Conservation (phyloP, 1,139 yeast genomes). For the Candida sp. region DNA sequence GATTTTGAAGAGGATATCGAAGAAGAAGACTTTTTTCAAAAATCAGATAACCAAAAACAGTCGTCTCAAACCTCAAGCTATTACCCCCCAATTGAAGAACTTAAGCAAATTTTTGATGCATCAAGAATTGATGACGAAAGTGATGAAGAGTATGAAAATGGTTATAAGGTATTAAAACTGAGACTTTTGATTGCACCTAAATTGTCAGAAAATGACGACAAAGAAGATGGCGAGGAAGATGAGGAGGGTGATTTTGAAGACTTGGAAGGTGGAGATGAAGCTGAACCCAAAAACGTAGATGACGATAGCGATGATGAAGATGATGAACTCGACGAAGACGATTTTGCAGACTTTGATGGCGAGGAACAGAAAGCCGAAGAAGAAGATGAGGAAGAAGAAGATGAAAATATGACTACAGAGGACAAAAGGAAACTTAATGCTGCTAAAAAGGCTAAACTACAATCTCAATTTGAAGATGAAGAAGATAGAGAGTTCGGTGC, state of each 20-base stretch:
- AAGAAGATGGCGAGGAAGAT: slow-evolving; percentile 30
- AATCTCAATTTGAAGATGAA: slow-evolving; percentile 88
- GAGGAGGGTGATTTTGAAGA: slow-evolving; percentile 78
- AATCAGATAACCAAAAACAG: slow-evolving; percentile 39
- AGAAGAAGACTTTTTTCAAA: slow-evolving; percentile 61
- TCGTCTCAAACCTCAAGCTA: slow-evolving; percentile 29
- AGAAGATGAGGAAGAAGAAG: slow-evolving; percentile 32
- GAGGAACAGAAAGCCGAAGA: slow-evolving; percentile 41
- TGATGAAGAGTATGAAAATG: slow-evolving; percentile 41
- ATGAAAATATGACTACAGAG: slow-evolving; percentile 50
- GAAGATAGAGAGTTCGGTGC: slow-evolving; percentile 77
- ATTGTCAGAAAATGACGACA: slow-evolving; percentile 36
- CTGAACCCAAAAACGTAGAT: slow-evolving; percentile 18
- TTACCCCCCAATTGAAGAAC: slow-evolving; percentile 48
- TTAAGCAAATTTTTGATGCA: slow-evolving; percentile 53
- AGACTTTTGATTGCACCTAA: slow-evolving; percentile 73
- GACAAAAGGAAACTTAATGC: slow-evolving; percentile 80
- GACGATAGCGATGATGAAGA: slow-evolving; percentile 21
- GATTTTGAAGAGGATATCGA: slow-evolving; percentile 51
- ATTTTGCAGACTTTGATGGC: slow-evolving; percentile 57
- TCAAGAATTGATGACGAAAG: slow-evolving; percentile 23
- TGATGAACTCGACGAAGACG: slow-evolving; percentile 30
- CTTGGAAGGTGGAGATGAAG: slow-evolving; percentile 49
- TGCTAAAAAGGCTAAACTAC: slow-evolving; percentile 81
- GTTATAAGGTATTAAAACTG: slow-evolving; percentile 46